Evolutionary conservation across 345 rosid genomes (phyloP).

Genomic region (Bruguiera sexangula): DNA sequence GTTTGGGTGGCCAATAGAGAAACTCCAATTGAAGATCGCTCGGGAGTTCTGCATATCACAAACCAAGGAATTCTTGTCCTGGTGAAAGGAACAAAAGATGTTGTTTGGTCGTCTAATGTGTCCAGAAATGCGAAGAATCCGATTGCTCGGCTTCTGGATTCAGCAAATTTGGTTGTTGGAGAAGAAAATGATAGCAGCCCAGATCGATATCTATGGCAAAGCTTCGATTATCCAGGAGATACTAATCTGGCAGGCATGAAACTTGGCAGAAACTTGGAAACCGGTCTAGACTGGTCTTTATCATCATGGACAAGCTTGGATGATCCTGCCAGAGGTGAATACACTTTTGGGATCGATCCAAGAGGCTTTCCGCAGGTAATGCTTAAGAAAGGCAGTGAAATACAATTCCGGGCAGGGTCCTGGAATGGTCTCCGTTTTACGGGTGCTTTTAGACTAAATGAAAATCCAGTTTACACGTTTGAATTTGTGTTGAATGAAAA

Average conservation of each 20-base stretch:
- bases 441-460: neutral
- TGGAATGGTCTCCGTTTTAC: slow-evolving; percentile 32
- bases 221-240: slow-evolving; percentile 32
- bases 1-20: slow-evolving; percentile 34
- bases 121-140: slow-evolving; percentile 3
- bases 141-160: slow-evolving; percentile 22
- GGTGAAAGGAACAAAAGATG: slow-evolving; percentile 6
- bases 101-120: slow-evolving; percentile 27
- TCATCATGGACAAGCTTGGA: slow-evolving; percentile 21
- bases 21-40: slow-evolving; percentile 5
- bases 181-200: slow-evolving; percentile 3
- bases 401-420: slow-evolving; percentile 19
- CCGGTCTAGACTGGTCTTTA: slow-evolving; percentile 18
- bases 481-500: slow-evolving; percentile 16
- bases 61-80: slow-evolving; percentile 23
- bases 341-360: slow-evolving; percentile 12
- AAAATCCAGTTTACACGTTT: slow-evolving; percentile 7
- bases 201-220: slow-evolving; percentile 27
- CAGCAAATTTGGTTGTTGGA: slow-evolving; percentile 29
- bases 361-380: slow-evolving; percentile 10
- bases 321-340: slow-evolving; percentile 24
- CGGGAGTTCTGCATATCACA: slow-evolving; percentile 16
- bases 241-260: slow-evolving; percentile 23
- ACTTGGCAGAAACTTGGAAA: slow-evolving; percentile 18
- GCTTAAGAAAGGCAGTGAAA: neutral